Evolutionary conservation across 768 basidiomycete species (phyloP).

Genomic region (Albatrellus ellisii): DNA sequence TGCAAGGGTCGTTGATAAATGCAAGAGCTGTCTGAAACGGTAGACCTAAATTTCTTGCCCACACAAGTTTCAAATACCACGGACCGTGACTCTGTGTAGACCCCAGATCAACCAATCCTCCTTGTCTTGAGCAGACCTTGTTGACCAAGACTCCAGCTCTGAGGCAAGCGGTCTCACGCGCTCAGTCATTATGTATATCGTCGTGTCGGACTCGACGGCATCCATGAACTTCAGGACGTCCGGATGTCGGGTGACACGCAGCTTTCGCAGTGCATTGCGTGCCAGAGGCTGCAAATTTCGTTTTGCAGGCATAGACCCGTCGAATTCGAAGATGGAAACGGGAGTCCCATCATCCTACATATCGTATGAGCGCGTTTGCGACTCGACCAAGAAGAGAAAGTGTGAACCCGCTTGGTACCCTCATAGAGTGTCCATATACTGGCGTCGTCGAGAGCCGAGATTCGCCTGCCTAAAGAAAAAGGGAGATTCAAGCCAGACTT

Average conservation of each 20-base stretch:
- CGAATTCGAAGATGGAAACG: conserved; percentile 90
- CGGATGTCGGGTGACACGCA: conserved; percentile 87
- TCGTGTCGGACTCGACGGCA: conserved; percentile 77
- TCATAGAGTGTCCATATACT: conserved; percentile 81
- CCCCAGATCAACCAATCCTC: conserved; percentile 95
- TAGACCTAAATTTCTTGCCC: too few relatives aligned
- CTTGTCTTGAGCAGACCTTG: conserved; percentile 45
- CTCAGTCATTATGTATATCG: conserved; percentile 90
- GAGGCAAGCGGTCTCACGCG: conserved; percentile 65
- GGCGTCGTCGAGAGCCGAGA: conserved; percentile 48
- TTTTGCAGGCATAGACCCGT: conserved; percentile 47
- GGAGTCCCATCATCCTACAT: conserved; percentile 74
- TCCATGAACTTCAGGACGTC: conserved; percentile 96
- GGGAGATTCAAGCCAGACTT: conserved; percentile 88
- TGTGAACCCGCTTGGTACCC: conserved; percentile 70
- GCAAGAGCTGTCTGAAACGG: conserved; percentile 75
- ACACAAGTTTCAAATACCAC: conserved; percentile 22
- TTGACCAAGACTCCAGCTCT: conserved; percentile 48
- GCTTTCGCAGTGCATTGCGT: conserved; percentile 79
- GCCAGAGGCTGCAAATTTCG: conserved; percentile 62
- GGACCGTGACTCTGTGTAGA: conserved; percentile 75
- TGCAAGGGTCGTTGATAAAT: conserved; percentile 77
- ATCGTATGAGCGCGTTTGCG: conserved; percentile 1
- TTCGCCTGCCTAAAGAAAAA: conserved; percentile 69
- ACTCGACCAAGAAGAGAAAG: background rate